These are phyloP conservation scores for Chlorophyllum brunneum DNA, from an alignment of 768 basidiomycete genomes.

Conservation along the genomic window DNA sequence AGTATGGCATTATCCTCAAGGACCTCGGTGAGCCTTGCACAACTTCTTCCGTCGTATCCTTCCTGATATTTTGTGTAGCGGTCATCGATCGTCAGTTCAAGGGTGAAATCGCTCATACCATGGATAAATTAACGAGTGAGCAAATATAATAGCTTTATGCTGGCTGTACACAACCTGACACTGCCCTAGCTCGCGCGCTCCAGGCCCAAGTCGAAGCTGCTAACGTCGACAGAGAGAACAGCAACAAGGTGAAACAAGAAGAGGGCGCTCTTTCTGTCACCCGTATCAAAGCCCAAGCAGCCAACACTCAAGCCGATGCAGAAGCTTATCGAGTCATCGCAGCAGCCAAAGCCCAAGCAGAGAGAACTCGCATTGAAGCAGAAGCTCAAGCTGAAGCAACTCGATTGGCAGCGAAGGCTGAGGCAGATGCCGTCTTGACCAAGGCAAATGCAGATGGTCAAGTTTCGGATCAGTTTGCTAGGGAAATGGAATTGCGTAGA, in stretches of 20 bases:
- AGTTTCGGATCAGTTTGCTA: conserved; percentile 63
- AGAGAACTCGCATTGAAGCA: conserved; percentile 69
- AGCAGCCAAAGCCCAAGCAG: conserved; percentile 69
- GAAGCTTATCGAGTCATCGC: conserved; percentile 74
- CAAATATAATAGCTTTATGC: background rate
- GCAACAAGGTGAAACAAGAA: conserved; percentile 84
- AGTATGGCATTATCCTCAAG: conserved; percentile 81
- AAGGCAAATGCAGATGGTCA: conserved; percentile 60
- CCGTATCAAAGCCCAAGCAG: conserved; percentile 67
- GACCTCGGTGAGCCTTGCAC: conserved; percentile 55
- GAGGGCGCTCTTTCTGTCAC: conserved; percentile 76
- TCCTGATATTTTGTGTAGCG: conserved; percentile 34
- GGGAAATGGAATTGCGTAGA: conserved; percentile 71
- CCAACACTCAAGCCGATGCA: conserved; percentile 65
- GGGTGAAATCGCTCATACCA: conserved; percentile 80
- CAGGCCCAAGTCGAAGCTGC: conserved; percentile 89
- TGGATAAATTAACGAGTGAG: conserved; percentile 72
- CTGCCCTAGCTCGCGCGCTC: conserved; percentile 56
- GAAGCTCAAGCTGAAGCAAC: conserved; percentile 77
- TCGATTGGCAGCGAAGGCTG: conserved; percentile 69
- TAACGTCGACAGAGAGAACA: conserved; percentile 84
- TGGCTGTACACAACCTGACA: conserved; percentile 8
- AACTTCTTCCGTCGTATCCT: background rate
- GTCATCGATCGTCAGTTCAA: conserved; percentile 89
- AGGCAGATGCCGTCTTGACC: conserved; percentile 62